Evolutionary conservation across 1,284 basidiomycete species (phyloP), one percentile per base, ranked within the genome.

Genomic region (Wallemia ichthyophaga): DNA sequence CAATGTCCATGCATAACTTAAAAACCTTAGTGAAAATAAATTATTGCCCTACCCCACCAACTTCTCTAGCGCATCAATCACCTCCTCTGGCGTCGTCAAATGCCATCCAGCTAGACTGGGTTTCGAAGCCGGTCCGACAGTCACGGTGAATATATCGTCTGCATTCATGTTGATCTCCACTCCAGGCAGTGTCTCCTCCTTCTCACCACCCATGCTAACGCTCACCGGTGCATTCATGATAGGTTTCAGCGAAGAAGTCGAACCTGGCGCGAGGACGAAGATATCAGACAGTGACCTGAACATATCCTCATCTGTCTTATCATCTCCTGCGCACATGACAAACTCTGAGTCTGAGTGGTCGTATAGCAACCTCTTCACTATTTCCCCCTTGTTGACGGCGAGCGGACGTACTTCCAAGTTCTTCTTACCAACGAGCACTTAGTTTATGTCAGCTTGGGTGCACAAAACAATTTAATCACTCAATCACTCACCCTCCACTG

Each of bases 251-350:
- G n/a, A 75, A 73, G 59, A 72, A 60, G 64, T 70, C 60, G 65
- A 66, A 58, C 72, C 71, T n/a, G 74, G 64, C 53, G 75, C 70
- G 72, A 80, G 78, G 64, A 82, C 37, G 69, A 69, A 70, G 59
- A 72, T 65, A 3, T 68, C 65, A 60, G 78, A 76, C 1, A 92
- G 74, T 0, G 87, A 78, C 63, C 86, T 80, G 81, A 92, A 92
- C 87, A 92, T 92, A 73, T 94, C 88, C 71, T 91, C 87, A 72
- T 92, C 87, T 56, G 87, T 89, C 84, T 95, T 95, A 74, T 96
- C 92, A 68, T 96, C 92, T 58, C 92, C 92, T 0, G 87, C 91
- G 69, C 92, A 96, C 72, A 96, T 91, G 67, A 95, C 77, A 68
- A 95, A 92, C 69, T 94, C 85, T 57, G 85, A 82, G 63, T 94